These are phyloP conservation scores for Cytospora mali DNA, from an alignment of 2,329 filamentous ascomycete genomes.

Conservation along the genomic window DNA sequence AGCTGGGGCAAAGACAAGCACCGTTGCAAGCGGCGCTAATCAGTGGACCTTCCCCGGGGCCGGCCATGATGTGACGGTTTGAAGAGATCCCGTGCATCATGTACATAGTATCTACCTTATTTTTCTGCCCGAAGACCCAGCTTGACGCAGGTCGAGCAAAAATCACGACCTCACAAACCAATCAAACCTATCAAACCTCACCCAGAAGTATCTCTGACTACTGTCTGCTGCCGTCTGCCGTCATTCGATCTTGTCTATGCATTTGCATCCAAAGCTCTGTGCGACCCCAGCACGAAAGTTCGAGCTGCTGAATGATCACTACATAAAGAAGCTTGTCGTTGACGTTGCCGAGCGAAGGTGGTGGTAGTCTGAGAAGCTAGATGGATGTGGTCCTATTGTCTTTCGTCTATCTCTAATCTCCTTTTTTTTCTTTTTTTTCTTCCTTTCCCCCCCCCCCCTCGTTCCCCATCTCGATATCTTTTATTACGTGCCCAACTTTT, in stretches of 20 bases:
- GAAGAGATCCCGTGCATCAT: conserved; percentile 16
- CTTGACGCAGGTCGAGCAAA: conserved; percentile 13
- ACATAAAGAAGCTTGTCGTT: neutral
- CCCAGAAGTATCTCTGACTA: neutral
- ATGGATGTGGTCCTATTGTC: conserved; percentile 22
- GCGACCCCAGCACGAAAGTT: neutral
- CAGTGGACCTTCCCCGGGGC: conserved; percentile 3
- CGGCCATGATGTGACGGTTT: conserved; percentile 3
- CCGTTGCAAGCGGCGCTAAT: conserved; percentile 14
- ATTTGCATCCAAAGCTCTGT: neutral
- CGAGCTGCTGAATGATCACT: neutral
- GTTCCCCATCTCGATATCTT: neutral
- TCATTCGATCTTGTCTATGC: conserved; percentile 3
- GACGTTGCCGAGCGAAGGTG: conserved; percentile 12
- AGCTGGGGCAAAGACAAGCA: neutral
- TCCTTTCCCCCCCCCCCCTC: neutral
- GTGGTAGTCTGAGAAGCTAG: conserved; percentile 15
- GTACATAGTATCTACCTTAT: conserved; percentile 3
- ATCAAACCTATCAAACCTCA: conserved; percentile 19
- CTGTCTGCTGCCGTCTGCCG: conserved; percentile 5
- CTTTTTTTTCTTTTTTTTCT: conserved; percentile 5
- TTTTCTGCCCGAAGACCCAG: conserved; percentile 13
- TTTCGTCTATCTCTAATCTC: conserved; percentile 5
- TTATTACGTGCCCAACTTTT: neutral
- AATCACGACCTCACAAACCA: neutral